These are phyloP conservation scores for Trifolium pratense DNA, from an alignment of 306 rosid genomes.

Conservation along the genomic window DNA sequence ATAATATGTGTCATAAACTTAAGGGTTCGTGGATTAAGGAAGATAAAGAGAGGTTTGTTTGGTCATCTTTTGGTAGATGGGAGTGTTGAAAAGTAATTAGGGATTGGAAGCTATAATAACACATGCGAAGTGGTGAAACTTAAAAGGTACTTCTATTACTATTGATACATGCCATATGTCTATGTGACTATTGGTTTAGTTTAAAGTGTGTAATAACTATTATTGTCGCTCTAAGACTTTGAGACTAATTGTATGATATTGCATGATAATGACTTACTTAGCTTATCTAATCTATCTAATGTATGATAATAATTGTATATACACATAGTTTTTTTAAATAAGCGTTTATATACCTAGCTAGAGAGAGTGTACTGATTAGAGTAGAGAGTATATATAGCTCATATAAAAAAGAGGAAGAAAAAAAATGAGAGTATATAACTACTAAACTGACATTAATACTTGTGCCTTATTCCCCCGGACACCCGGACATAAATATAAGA, in stretches of 20 bases:
- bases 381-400: neutral
- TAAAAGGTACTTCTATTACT: slow-evolving; percentile 26
- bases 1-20: neutral
- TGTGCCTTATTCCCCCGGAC: no score
- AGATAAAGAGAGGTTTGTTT: neutral
- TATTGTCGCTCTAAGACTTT: slow-evolving; percentile 19
- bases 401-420: no score
- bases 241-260: slow-evolving; percentile 24
- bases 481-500: no score
- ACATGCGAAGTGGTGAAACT: slow-evolving; percentile 33
- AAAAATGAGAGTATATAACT: neutral
- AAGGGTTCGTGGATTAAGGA: neutral
- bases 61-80: slow-evolving; percentile 14
- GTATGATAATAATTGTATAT: neutral
- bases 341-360: no score
- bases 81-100: neutral
- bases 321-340: no score
- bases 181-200: slow-evolving; percentile 20
- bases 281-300: neutral
- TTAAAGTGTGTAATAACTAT: slow-evolving; percentile 41
- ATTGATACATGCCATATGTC: slow-evolving; percentile 24
- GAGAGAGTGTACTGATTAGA: neutral
- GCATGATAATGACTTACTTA: neutral
- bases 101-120: slow-evolving; percentile 22
- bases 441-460: neutral